These are phyloP conservation scores for Aspergillus clavatus DNA, from an alignment of 2,329 filamentous ascomycete species.

Conservation along the genomic window DNA sequence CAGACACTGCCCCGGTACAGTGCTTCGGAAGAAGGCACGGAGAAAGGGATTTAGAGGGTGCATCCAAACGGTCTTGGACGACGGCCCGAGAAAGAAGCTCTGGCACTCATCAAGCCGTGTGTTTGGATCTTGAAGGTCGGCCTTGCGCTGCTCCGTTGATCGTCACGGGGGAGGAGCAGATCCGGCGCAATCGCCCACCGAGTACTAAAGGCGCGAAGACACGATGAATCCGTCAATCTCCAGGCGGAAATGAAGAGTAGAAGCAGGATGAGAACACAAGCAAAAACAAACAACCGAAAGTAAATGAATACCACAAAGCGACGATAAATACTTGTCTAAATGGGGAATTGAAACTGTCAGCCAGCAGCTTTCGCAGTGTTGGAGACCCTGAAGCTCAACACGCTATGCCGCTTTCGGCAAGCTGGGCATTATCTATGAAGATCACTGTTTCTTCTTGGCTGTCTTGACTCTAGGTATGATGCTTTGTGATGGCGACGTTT, in stretches of 20 bases:
- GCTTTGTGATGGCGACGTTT: too few species aligned
- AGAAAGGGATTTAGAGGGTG: conserved; percentile 98
- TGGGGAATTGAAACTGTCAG: conserved; percentile 9
- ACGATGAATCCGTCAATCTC: neutral
- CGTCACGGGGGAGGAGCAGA: conserved; percentile 28
- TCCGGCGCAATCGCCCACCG: conserved; percentile 26
- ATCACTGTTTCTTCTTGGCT: neutral
- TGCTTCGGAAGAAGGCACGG: conserved; percentile 97
- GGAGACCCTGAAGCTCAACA: conserved; percentile 25
- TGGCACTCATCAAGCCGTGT: conserved; percentile 37
- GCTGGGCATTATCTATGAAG: neutral
- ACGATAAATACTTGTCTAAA: conserved; percentile 1
- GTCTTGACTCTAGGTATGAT: too few species aligned
- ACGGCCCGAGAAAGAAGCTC: conserved; percentile 31
- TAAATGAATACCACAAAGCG: conserved; percentile 2
- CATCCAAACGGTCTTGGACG: conserved; percentile 62
- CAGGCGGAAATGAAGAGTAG: neutral
- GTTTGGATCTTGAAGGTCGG: conserved; percentile 18
- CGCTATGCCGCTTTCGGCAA: conserved; percentile 30
- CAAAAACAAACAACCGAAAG: neutral
- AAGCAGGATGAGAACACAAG: neutral
- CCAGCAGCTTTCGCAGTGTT: conserved; percentile 20
- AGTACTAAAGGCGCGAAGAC: conserved; percentile 6
- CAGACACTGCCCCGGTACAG: conserved; percentile 83
- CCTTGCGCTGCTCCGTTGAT: conserved; percentile 20